Evolutionary conservation across 192 early-diverging fungal species (phyloP).

Genomic region (Coemansia sp.): DNA sequence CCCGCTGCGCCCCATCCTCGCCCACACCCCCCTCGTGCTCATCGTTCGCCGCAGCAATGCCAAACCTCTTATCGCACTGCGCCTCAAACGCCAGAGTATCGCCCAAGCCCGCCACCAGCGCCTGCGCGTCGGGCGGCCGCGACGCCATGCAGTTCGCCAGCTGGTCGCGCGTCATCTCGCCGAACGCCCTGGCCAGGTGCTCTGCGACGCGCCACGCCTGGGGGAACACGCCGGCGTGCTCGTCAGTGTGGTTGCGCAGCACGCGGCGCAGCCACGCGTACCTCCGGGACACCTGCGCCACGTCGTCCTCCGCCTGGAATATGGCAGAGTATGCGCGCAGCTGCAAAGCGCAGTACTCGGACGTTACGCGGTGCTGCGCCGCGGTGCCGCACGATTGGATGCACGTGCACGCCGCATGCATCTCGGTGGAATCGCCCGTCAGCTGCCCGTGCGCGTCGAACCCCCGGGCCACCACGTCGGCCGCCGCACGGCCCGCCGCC

Average conservation of each 20-base stretch:
- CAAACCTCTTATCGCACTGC: slow-evolving; percentile 76
- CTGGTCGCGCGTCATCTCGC: slow-evolving; percentile 74
- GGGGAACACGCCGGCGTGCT: slow-evolving; percentile 81
- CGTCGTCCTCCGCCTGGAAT: slow-evolving; percentile 71
- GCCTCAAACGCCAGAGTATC: slow-evolving; percentile 88
- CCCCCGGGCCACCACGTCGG: slow-evolving; percentile 67
- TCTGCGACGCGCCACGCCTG: slow-evolving; percentile 62
- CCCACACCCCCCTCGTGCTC: too few species aligned
- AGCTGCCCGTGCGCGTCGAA: slow-evolving; percentile 65
- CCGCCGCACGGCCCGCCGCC: slow-evolving; percentile 13
- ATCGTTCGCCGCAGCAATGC: slow-evolving; percentile 38
- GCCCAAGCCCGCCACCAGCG: slow-evolving; percentile 72
- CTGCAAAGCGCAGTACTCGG: slow-evolving; percentile 81
- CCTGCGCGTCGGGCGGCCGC: slow-evolving; percentile 59
- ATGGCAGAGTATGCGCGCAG: slow-evolving; percentile 79
- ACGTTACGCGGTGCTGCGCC: slow-evolving; percentile 52
- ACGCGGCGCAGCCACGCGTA: slow-evolving; percentile 92
- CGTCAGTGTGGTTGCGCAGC: slow-evolving; percentile 88
- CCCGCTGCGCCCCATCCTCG: too few species aligned
- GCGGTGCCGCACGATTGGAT: slow-evolving; percentile 61
- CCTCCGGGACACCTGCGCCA: slow-evolving; percentile 77
- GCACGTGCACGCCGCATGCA: slow-evolving; percentile 78
- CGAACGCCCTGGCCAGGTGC: slow-evolving; percentile 70
- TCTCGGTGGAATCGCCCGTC: slow-evolving; percentile 47
- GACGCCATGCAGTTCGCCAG: slow-evolving; percentile 61